A percentile compares a stretch with the other conserved stretches of the same genome.
Evolutionary conservation across 306 rosid species (phyloP).

Genomic region (Macrotyloma uniflorum): DNA sequence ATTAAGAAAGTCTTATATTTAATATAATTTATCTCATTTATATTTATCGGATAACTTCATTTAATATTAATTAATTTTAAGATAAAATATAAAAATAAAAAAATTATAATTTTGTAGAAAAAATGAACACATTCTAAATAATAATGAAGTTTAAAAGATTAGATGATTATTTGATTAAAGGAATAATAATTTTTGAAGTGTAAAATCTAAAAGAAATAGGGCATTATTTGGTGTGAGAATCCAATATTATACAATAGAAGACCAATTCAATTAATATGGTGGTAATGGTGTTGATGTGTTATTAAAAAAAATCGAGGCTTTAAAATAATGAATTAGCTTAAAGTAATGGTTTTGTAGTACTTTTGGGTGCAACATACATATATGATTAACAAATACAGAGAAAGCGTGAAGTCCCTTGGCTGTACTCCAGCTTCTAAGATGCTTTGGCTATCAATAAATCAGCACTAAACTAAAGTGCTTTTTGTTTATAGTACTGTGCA

Average conservation of each 20-base stretch:
- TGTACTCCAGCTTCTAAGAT: slow-evolving; percentile 48
- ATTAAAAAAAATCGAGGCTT: neutral
- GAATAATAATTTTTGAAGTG: neutral
- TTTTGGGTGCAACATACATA: slow-evolving; percentile 13
- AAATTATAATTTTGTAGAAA: too few relatives aligned
- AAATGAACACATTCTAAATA: too few relatives aligned
- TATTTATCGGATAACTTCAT: too few relatives aligned
- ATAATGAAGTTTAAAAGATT: too few relatives aligned
- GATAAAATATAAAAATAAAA: too few relatives aligned
- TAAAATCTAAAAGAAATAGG: neutral
- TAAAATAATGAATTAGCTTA: neutral
- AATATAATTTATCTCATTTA: too few relatives aligned
- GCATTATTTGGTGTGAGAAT: neutral
- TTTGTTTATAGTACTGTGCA: slow-evolving; percentile 28
- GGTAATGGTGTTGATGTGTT: neutral
- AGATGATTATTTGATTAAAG: too few relatives aligned
- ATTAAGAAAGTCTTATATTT: too few relatives aligned
- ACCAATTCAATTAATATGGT: neutral
- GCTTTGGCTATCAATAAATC: slow-evolving; percentile 41
- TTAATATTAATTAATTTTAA: too few relatives aligned
- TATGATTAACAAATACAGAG: slow-evolving; percentile 30
- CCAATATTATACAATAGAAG: neutral
- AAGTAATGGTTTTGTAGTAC: neutral
- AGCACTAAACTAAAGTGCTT: slow-evolving; percentile 37
- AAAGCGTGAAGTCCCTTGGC: slow-evolving; percentile 35